Evolutionary conservation across 495 filamentous ascomycete species (phyloP).

Genomic region (Platismatia glauca): DNA sequence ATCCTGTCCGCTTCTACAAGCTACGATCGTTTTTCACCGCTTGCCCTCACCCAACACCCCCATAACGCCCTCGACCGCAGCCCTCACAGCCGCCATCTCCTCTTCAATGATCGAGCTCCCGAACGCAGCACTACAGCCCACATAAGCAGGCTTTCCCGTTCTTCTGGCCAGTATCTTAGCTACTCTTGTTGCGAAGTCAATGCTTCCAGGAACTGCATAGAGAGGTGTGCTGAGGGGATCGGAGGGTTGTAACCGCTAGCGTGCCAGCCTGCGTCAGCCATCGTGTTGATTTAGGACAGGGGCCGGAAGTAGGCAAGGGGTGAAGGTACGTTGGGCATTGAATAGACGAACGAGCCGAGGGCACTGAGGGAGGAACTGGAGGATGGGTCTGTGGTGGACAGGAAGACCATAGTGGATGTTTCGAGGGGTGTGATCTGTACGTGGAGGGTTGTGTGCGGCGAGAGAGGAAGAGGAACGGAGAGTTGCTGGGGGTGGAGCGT

Average conservation of each 20-base stretch:
- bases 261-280: neutral
- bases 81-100: constrained; percentile 80
- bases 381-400: constrained; percentile 52
- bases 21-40: neutral
- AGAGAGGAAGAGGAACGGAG: constrained; percentile 67
- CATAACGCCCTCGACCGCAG: constrained; percentile 60
- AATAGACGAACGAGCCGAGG: constrained; percentile 82
- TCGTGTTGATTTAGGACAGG: constrained; percentile 1
- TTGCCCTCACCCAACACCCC: constrained; percentile 38
- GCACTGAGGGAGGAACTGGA: constrained; percentile 34
- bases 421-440: constrained; percentile 61
- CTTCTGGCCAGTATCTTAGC: constrained; percentile 72
- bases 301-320: neutral
- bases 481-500: constrained; percentile 45
- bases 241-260: constrained; percentile 45
- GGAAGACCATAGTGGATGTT: constrained; percentile 61
- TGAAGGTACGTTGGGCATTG: constrained; percentile 70
- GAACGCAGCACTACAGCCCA: constrained; percentile 66
- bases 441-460: constrained; percentile 70
- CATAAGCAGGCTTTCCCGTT: constrained; percentile 64
- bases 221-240: constrained; percentile 69
- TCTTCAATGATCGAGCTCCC: constrained; percentile 73
- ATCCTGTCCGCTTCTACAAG: too few relatives aligned
- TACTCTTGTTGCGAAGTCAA: constrained; percentile 79
- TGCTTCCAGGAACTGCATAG: constrained; percentile 59